Percentiles rank a stretch among this genome's conserved stretches.
Conservation (phyloP, 768 basidiomycete species). For the Psilocybe subaeruginosa region DNA sequence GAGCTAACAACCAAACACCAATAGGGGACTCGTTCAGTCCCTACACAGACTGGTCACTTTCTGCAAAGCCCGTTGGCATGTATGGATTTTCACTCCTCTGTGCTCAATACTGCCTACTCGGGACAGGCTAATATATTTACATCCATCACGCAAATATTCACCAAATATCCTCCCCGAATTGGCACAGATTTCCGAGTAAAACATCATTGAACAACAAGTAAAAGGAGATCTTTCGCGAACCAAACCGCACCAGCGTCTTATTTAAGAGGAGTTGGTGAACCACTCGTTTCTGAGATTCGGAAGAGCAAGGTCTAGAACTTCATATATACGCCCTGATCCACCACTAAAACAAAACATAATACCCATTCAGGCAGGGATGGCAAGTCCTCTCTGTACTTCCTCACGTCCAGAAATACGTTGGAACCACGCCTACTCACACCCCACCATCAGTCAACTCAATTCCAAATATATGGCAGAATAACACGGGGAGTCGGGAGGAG, state of each 20-base stretch:
- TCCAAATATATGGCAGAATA: background rate
- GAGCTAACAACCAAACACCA: background rate
- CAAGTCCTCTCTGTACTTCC: slow-evolving; percentile 23
- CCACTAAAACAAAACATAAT: slow-evolving; percentile 7
- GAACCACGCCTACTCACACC: slow-evolving; percentile 24
- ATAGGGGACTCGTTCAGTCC: background rate
- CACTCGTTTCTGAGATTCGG: background rate
- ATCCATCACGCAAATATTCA: background rate
- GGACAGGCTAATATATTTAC: background rate
- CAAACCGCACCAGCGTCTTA: background rate
- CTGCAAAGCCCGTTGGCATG: background rate
- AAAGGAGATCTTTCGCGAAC: background rate
- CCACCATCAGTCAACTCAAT: background rate
- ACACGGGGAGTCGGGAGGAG: slow-evolving; percentile 3
- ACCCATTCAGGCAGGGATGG: background rate
- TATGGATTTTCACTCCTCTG: background rate
- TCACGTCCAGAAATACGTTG: slow-evolving; percentile 26
- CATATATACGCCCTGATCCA: background rate
- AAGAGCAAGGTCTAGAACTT: background rate
- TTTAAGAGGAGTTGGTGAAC: background rate
- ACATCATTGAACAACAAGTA: background rate
- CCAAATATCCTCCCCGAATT: background rate
- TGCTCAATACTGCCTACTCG: background rate
- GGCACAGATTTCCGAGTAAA: background rate
- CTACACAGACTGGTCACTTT: too few relatives aligned